Evolutionary conservation across 129 eudicot species (phyloP).

Genomic region (Flaveria robusta): DNA sequence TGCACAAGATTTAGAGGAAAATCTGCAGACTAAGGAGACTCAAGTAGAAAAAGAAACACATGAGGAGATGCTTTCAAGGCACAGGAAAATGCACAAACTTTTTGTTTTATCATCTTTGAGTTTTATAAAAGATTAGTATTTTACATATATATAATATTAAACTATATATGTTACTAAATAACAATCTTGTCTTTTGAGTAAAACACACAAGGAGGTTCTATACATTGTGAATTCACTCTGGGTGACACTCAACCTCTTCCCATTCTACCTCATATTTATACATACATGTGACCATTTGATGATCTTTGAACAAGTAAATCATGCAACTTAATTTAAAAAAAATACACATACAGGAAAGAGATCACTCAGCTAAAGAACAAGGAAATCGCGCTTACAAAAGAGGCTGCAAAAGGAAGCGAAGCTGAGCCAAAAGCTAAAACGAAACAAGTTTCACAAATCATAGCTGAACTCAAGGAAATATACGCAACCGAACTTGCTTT

Average conservation of each 20-base stretch:
- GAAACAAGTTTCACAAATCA: constrained; percentile 71
- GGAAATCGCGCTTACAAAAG: constrained; percentile 78
- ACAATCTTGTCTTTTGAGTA: background rate
- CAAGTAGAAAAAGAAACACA: constrained; percentile 60
- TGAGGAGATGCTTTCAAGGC: constrained; percentile 93
- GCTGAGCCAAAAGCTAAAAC: constrained; percentile 96
- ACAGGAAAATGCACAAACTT: constrained; percentile 48
- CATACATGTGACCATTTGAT: background rate
- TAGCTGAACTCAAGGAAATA: constrained; percentile 66
- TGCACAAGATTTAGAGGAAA: constrained; percentile 43
- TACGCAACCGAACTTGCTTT: constrained; percentile 81
- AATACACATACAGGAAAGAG: constrained; percentile 69
- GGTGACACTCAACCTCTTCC: background rate
- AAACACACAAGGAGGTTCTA: background rate
- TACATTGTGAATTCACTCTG: background rate
- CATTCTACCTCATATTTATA: background rate
- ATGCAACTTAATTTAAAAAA: background rate
- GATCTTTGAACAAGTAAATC: background rate
- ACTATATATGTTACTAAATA: background rate
- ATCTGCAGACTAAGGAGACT: constrained; percentile 40
- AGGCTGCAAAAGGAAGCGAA: constrained; percentile 97
- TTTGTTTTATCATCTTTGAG: background rate
- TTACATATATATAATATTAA: background rate
- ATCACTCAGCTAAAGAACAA: constrained; percentile 73
- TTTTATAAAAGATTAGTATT: background rate